These are phyloP conservation scores for Xanthoconium stramineum DNA, from an alignment of 768 basidiomycete species.

Conservation along the genomic window DNA sequence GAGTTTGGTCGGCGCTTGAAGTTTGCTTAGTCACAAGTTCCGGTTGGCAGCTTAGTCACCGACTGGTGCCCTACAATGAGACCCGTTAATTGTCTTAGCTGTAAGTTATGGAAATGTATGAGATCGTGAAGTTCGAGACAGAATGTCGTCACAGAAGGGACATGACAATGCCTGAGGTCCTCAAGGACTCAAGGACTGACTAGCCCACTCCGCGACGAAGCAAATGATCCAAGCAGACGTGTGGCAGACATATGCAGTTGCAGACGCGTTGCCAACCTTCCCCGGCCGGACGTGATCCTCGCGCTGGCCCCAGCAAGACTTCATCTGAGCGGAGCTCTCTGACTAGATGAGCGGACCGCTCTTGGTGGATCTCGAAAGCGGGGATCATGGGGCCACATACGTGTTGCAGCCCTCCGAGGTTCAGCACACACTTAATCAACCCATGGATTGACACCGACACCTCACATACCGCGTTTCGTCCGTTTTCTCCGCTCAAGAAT, in stretches of 20 bases:
- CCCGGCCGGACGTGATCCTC: slow-evolving; percentile 18
- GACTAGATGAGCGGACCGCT: slow-evolving; percentile 30
- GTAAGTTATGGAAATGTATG: slow-evolving; percentile 28
- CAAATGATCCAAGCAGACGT: background rate
- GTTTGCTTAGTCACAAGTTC: too few species aligned
- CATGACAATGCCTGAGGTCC: slow-evolving; percentile 31
- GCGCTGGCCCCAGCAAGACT: slow-evolving; percentile 28
- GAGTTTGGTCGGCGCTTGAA: too few species aligned
- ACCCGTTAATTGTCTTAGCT: background rate
- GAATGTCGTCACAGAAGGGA: slow-evolving; percentile 23
- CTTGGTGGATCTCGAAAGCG: slow-evolving; percentile 28
- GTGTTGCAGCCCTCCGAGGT: background rate
- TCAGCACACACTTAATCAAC: too few species aligned
- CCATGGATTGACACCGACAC: too few species aligned
- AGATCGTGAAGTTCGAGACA: slow-evolving; percentile 22
- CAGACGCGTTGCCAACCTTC: too few species aligned
- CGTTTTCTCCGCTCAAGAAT: too few species aligned
- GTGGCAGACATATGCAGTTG: too few species aligned
- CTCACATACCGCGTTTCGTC: too few species aligned
- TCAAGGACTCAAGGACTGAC: slow-evolving; percentile 15
- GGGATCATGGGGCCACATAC: slow-evolving; percentile 11
- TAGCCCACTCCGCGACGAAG: slow-evolving; percentile 23
- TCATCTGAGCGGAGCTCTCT: slow-evolving; percentile 31
- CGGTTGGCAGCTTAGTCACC: too few species aligned
- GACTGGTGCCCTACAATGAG: too few species aligned